A percentile compares a stretch with the other conserved stretches of the same genome.
Conservation (phyloP, 257 asterid species). For the Capsicum chinense region DNA sequence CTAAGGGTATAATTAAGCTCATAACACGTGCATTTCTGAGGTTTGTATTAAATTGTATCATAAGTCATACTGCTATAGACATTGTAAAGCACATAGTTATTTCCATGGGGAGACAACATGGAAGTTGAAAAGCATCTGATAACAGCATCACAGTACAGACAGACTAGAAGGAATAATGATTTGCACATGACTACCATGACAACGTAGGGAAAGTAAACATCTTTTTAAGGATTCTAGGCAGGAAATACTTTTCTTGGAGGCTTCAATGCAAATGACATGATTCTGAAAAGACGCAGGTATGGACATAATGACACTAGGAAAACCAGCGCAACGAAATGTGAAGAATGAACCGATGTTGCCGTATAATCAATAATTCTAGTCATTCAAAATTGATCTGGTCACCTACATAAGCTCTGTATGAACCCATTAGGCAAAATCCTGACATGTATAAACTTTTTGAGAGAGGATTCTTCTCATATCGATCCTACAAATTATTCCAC, state of each 20-base stretch:
- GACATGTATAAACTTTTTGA: no score
- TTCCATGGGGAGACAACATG: not conserved
- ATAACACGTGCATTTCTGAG: not conserved
- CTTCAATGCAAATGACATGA: not conserved
- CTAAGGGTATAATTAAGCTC: not conserved
- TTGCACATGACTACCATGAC: not conserved
- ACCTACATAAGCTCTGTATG: no score
- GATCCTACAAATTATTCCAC: no score
- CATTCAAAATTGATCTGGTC: no score
- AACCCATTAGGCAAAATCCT: no score
- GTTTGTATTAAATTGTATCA: not conserved
- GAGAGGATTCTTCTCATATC: no score
- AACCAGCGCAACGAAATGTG: not conserved
- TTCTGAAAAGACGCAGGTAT: not conserved
- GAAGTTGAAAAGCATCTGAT: not conserved
- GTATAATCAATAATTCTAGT: no score
- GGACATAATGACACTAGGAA: not conserved
- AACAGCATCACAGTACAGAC: not conserved
- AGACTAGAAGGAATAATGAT: not conserved
- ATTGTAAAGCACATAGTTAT: not conserved
- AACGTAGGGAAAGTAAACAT: not conserved
- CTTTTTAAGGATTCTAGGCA: not conserved
- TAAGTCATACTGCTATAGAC: no score
- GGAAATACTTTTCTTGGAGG: no score
- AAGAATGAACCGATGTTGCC: not conserved